Evolutionary conservation across 139 green algal genomes (phyloP), one percentile per base, ranked within the genome.

Genomic region (Chlamydomonas schloesseri): DNA sequence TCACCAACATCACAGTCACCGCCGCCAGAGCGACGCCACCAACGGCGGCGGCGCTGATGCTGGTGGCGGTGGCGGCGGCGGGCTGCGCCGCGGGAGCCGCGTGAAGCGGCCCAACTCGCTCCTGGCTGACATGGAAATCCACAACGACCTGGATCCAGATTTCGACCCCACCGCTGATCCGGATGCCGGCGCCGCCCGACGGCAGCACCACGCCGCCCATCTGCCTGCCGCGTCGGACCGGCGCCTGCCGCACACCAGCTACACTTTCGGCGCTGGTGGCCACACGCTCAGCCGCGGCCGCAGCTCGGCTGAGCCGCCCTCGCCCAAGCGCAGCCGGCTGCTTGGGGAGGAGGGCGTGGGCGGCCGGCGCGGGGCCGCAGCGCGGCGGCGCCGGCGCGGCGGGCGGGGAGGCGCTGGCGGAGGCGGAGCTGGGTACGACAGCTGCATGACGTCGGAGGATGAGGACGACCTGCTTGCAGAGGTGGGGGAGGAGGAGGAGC

Each of bases 101-200:
- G 31, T 70, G 50, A 78, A 78, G 68, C 80, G 80, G 24, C 80
- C 80, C 65, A 78, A 77, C 80, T 62, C 42, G 31, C 67, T 86
- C 14, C 68, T 86, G 10, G 67, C 80, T 10, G 80, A 78, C 80
- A 86, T 86, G 78, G 64, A 74, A 46, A 33, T 75, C 13, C 21
- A 67, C 29, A 34, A 83, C 36, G 33, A 33, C 13, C 50, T 47
- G 28, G 50, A 62, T 50, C 42, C 42, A 8, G 42, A 50, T 8
- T 50, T 50, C 31, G 53, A 81, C 28, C 50, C 34, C 15, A 36
- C 46, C 33, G 46, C 10, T 1, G 34, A 14, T 3, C 17, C 42
- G 0, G 20, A 36, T 26, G 18, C 17, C 42, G 0, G 11, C 71
- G 34, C 3, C 36, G 34, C 36, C 23, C 60, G 31, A 0, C 20